Evolutionary conservation across 2,329 filamentous ascomycete genomes (phyloP), one percentile per base, ranked within the genome.

Genomic region (Aotearoamyces nothofagi): DNA sequence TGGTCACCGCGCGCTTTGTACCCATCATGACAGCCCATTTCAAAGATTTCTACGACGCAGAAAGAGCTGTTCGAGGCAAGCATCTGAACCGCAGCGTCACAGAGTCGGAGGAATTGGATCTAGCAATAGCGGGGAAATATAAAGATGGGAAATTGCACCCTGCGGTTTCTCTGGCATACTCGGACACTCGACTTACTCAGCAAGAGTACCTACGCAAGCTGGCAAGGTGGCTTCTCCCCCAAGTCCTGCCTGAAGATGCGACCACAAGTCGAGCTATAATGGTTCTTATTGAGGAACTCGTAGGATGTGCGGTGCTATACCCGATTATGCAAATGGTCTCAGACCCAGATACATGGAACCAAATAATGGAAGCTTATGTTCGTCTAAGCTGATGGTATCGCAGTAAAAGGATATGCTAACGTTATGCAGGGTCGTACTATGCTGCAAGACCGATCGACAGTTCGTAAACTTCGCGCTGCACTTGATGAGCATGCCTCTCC

Each of bases 311-410:
- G n/a, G 76, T 98, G 22, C 59, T 98, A 20, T 75, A 73, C 23
- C 90, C 90, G 1, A 58, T 92, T 13, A 64, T 94, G 47, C 73
- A 78, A 43, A 60, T 84, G 36, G 59, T 98, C 11, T 71, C 81
- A 4, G 87, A 98, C 42, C 86, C 92, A 2, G 92, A 98, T 56
- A 92, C 79, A 6, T 98, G 87, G 87, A 96, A 98, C 45, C 86
- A 94, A 51, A 55, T 93, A 34, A 83, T 96, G 65, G 87, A 96
- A 53, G 86, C 77, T 32, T 83, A 78, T 53, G 75, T 54, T 39
- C 46, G 53, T 36, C 39, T 23, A 12, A 11, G 12, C 19, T n/a
- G 19, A 20, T 20, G 19, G 19, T 20, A 20, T n/a, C n/a, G n/a
- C n/a, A n/a, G n/a, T n/a, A n/a, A n/a, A n/a, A n/a, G n/a, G n/a